Evolutionary conservation across 2,329 filamentous ascomycete genomes (phyloP), one percentile per base, ranked within the genome.

Genomic region (Trichoderma sp.): DNA sequence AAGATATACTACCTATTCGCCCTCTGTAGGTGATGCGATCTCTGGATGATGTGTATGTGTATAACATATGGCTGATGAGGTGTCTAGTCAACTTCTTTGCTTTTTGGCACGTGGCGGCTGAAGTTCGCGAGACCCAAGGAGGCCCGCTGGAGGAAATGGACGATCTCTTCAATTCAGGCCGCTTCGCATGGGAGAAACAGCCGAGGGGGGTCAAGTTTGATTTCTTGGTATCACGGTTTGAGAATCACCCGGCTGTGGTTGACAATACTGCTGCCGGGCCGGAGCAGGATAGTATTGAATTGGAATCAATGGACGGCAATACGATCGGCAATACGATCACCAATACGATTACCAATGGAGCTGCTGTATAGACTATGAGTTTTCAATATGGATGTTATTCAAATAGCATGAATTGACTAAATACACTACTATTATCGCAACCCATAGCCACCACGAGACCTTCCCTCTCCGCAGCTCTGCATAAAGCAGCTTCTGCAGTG

Each of bases 61-160:
- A 43, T n/a, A 43, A 9, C 39, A 43, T 43, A n/a, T 43, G 39
- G 39, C 39, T 43, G 15, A 43, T 43, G 32, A 2, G 7, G 39
- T 43, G 39, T 43, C 4, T 39, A 36, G 62, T 53, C 7, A 58
- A 78, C 76, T 94, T 84, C 1, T 84, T 85, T 6, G 92, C 92
- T 76, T 89, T 90, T 53, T 79, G 94, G 66, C 91, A 94, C 79
- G 89, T 92, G 77, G 88, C 92, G 56, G 78, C 92, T 62, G 93
- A 92, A 81, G 93, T 93, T 91, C 90, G 90, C 0, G 90, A 93
- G 83, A 93, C 91, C 3, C 92, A 92, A 84, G 88, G 90, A 79
- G 86, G 86, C 79, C 84, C 82, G 4, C 86, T 93, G 0, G 91
- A 93, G 80, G 91, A 93, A 80, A 92, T 93, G 72, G 90, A 93